phyloP scores from a whole-genome alignment of 2,329 filamentous ascomycete genomes.

The Corynespora cassiicola region DNA sequence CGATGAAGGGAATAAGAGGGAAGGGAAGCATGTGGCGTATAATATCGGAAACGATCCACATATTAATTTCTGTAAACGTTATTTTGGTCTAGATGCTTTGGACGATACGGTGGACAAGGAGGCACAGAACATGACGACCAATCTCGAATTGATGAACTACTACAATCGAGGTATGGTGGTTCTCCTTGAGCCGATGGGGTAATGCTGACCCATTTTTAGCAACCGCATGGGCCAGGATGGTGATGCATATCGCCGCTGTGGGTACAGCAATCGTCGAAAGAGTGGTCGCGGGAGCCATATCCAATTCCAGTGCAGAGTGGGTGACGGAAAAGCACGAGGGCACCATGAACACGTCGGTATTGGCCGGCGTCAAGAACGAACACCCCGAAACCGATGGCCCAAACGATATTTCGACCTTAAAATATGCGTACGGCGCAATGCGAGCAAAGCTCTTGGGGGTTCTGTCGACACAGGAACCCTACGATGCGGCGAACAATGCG shows the following conservation, averaged over 20 bases:
- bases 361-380: conserved; percentile 38
- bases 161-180: conserved; percentile 35
- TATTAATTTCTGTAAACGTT: conserved; percentile 39
- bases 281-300: conserved; percentile 16
- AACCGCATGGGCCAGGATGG: conserved; percentile 41
- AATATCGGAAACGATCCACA: conserved; percentile 45
- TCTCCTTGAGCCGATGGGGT: neutral
- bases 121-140: conserved; percentile 27
- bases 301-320: conserved; percentile 30
- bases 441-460: conserved; percentile 39
- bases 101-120: conserved; percentile 30
- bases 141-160: conserved; percentile 33
- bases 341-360: conserved; percentile 40
- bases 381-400: conserved; percentile 24
- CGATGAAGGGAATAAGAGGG: conserved; percentile 29
- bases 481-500: conserved; percentile 41
- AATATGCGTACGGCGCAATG: conserved; percentile 41
- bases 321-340: conserved; percentile 19
- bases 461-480: conserved; percentile 37
- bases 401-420: conserved; percentile 28
- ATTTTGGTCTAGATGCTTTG: conserved; percentile 34
- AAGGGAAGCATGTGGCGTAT: conserved; percentile 39
- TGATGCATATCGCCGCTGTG: conserved; percentile 40
- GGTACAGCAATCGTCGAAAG: conserved; percentile 33
- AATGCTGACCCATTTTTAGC: conserved; percentile 14